These are phyloP conservation scores for Phytophthora foliorum DNA, from an alignment of 352 stramenopile species.

Conservation along the genomic window DNA sequence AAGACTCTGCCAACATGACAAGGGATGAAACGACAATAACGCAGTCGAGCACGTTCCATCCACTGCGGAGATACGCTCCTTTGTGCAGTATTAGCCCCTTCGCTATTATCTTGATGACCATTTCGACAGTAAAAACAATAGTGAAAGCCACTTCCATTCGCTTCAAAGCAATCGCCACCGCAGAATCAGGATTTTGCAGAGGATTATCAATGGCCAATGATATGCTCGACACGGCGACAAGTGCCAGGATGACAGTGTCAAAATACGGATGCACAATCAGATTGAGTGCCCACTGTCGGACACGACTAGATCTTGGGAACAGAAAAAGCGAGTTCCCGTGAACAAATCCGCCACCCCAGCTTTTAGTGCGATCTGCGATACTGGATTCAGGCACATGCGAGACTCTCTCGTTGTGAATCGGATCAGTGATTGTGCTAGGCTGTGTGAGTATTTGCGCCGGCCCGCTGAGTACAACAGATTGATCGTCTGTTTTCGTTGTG, in stretches of 20 bases:
- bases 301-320: conserved; percentile 49
- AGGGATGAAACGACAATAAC: conserved; percentile 84
- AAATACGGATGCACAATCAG: conserved; percentile 81
- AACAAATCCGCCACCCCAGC: neutral
- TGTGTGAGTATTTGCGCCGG: conserved; percentile 9
- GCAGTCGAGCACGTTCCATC: conserved; percentile 91
- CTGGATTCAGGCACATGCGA: neutral
- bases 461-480: neutral
- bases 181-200: conserved; percentile 57
- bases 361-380: neutral
- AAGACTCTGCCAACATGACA: conserved; percentile 80
- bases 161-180: conserved; percentile 43
- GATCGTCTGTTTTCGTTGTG: too few species aligned
- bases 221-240: conserved; percentile 87
- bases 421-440: neutral
- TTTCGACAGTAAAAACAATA: conserved; percentile 83
- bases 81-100: conserved; percentile 70
- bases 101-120: conserved; percentile 87
- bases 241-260: conserved; percentile 70
- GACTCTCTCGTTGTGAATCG: neutral
- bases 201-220: conserved; percentile 89
- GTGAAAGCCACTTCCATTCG: conserved; percentile 75
- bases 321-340: conserved; percentile 57
- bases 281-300: conserved; percentile 48
- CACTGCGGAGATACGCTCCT: conserved; percentile 83